Base-by-base conservation (phyloP, 768 basidiomycete genomes). In the Calocybe gangraenosa region DNA sequence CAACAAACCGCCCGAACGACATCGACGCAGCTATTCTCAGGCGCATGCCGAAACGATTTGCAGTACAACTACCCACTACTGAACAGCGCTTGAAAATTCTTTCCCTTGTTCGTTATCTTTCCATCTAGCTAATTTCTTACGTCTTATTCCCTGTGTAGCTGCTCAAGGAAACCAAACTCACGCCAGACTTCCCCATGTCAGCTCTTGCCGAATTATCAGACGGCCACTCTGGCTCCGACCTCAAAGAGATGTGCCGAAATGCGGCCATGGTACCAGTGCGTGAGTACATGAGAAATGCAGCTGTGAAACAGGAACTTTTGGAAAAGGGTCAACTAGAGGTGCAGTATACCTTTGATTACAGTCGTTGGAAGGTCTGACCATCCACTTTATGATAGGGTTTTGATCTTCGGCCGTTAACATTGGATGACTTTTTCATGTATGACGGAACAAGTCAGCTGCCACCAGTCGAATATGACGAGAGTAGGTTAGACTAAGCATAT, bases 1-100 rank as follows among this genome's bases (percentile, higher is more conserved):
- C 95, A 0, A 98, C 95, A 7, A 98, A 99, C 63, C 73, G 95
- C 47, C 93, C 94, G 15, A 86, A 85, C 58, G 96, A 98, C 52
- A 92, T 92, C 44, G 90, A 92, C 58, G 66, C 82, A 1, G 88
- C 90, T 20, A 87, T 93, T 52, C 69, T 92, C 18, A 78, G 89
- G n/a, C 84, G 94, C n/a, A 93, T 99, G 92, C 96, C 96, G 1
- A 97, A 95, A 64, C 89, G 93, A 9, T 97, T 97, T 61, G 77
- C 87, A 1, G 78, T 99, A 46, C 73, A 79, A 4, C 71, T 97
- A 13, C 96, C 96, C 2, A 81, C 87, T 46, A 60, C 65, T 5
- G 75, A 81, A 2, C 93, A 97, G 53, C 76, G 96, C 23, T 66
- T 80, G 42, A 92, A 87, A 62, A 98, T 98, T 49, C 75, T 99